Percentiles rank a stretch among this genome's conserved stretches.
Conservation (phyloP, 2,329 filamentous ascomycete genomes). For the Bimuria novae-zelandiae region DNA sequence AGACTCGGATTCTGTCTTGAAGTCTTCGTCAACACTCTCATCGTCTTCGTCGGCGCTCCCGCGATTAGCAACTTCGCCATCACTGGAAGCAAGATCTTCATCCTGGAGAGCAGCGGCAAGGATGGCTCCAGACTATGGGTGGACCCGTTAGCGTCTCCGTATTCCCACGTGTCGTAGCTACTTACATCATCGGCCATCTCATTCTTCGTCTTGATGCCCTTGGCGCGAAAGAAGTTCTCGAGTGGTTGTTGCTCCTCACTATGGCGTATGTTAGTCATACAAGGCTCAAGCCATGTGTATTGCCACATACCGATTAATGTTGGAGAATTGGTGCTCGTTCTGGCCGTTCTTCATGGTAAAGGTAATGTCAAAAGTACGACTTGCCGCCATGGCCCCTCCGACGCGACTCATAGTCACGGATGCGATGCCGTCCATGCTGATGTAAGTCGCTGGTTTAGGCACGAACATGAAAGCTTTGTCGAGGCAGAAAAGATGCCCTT, state of each 20-base stretch:
- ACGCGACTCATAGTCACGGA: constrained; percentile 95
- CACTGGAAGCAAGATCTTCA: constrained; percentile 80
- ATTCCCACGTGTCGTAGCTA: constrained; percentile 11
- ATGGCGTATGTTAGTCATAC: constrained; percentile 29
- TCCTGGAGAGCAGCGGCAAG: constrained; percentile 83
- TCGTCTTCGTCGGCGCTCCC: constrained; percentile 96
- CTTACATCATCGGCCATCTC: constrained; percentile 96
- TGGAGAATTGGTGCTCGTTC: constrained; percentile 94
- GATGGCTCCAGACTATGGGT: constrained; percentile 56
- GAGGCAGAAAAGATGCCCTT: constrained; percentile 94
- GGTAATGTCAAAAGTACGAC: constrained; percentile 96
- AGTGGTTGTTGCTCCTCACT: constrained; percentile 91
- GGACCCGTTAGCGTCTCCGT: constrained; percentile 28
- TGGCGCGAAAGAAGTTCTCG: constrained; percentile 97
- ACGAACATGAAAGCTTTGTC: constrained; percentile 99
- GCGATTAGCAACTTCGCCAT: constrained; percentile 76
- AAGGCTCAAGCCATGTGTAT: not conserved
- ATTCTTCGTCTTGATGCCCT: constrained; percentile 95
- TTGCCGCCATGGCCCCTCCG: constrained; percentile 88
- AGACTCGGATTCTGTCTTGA: constrained; percentile 87
- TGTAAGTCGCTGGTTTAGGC: constrained; percentile 96
- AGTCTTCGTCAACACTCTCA: constrained; percentile 95
- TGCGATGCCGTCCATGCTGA: constrained; percentile 89
- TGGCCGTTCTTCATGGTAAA: constrained; percentile 86
- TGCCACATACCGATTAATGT: constrained; percentile 79